Evolutionary conservation across 805 yeast genomes (phyloP).

Genomic region (Candida sonorensis): DNA sequence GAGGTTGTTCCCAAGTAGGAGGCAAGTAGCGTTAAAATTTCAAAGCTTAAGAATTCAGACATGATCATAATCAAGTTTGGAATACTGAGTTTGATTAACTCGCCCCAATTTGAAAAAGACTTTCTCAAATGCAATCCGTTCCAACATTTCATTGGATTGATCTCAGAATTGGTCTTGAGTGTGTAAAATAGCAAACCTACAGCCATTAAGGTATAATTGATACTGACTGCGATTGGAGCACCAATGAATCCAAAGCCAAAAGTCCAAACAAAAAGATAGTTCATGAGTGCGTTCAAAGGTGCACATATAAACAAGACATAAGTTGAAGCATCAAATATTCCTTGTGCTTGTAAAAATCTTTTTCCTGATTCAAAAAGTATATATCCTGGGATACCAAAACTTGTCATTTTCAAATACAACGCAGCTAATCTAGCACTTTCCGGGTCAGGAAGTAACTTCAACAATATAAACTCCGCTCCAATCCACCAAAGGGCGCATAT

Average conservation of each 20-base stretch:
- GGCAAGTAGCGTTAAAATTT: conserved; percentile 62
- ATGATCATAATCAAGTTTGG: conserved; percentile 74
- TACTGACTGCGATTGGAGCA: conserved; percentile 69
- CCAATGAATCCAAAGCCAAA: conserved; percentile 63
- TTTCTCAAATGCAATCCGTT: conserved; percentile 24
- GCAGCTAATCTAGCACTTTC: conserved; percentile 48
- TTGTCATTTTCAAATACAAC: conserved; percentile 45
- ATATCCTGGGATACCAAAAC: conserved; percentile 71
- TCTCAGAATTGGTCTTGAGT: conserved; percentile 36
- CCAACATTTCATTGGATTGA: conserved; percentile 30
- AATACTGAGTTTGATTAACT: conserved; percentile 56
- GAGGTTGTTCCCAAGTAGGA: conserved; percentile 55
- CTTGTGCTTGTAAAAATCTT: conserved; percentile 70
- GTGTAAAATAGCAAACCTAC: conserved; percentile 43
- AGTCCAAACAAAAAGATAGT: conserved; percentile 67
- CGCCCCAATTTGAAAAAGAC: conserved; percentile 52
- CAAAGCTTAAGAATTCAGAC: conserved; percentile 77
- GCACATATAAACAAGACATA: conserved; percentile 65
- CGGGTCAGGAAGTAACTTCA: conserved; percentile 34
- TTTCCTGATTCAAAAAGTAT: conserved; percentile 59
- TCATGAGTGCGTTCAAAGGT: conserved; percentile 62
- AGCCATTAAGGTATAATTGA: conserved; percentile 70
- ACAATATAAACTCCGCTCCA: conserved; percentile 44
- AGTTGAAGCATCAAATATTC: conserved; percentile 74
- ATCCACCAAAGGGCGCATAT: conserved; percentile 56